Evolutionary conservation across 108 stramenopile genomes (phyloP).

Genomic region (Schizochytrium sp.): DNA sequence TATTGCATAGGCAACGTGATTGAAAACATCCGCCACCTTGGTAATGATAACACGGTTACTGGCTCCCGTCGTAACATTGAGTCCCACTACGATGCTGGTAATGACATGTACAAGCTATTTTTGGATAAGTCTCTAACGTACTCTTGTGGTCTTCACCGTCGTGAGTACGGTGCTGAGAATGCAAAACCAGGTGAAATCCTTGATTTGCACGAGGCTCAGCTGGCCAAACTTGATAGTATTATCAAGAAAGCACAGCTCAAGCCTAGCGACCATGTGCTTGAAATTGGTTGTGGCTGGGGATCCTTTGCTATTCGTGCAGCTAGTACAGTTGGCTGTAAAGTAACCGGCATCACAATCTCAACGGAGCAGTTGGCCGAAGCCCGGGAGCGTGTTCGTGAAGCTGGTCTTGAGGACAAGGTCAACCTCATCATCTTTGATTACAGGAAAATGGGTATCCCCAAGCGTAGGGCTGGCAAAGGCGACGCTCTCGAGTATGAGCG

Average conservation of each 20-base stretch:
- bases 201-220: conserved; percentile 89
- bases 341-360: conserved; percentile 91
- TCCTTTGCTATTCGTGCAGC: conserved; percentile 90
- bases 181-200: conserved; percentile 74
- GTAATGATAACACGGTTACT: conserved; percentile 89
- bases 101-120: conserved; percentile 89
- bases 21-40: conserved; percentile 67
- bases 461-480: not conserved
- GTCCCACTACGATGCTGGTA: conserved; percentile 95
- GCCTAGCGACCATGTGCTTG: conserved; percentile 80
- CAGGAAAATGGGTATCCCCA: conserved; percentile 11
- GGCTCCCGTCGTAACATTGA: conserved; percentile 88
- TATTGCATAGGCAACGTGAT: conserved; percentile 43
- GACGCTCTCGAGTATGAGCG: conserved; percentile 65
- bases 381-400: conserved; percentile 82
- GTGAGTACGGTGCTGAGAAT: not conserved
- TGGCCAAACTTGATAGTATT: conserved; percentile 92
- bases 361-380: conserved; percentile 92
- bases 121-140: conserved; percentile 92
- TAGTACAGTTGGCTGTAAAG: conserved; percentile 87
- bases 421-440: conserved; percentile 65
- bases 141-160: conserved; percentile 81
- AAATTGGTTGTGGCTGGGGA: conserved; percentile 97
- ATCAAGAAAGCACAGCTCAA: conserved; percentile 82
- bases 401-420: conserved; percentile 82